A percentile compares a stretch with the other conserved stretches of the same genome.
Conservation (phyloP, 306 rosid species). For the Vicia faba region DNA sequence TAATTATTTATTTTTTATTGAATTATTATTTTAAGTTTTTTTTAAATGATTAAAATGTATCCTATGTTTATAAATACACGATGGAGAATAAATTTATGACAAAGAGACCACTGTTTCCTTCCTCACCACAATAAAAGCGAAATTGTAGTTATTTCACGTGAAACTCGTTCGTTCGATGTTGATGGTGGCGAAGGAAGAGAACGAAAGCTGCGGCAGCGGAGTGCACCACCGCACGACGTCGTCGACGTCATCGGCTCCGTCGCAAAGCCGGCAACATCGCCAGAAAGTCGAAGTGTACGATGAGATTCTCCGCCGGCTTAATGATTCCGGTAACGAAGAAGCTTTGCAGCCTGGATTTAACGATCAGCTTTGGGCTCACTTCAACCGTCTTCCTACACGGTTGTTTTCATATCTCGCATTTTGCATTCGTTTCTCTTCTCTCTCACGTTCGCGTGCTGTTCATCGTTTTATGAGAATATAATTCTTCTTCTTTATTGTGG, state of each 20-base stretch:
- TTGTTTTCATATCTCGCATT: slow-evolving; percentile 44
- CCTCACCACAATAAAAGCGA: slow-evolving; percentile 29
- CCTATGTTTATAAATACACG: no score
- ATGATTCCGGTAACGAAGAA: slow-evolving; percentile 63
- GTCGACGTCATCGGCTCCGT: slow-evolving; percentile 43
- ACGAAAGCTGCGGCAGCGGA: slow-evolving; percentile 76
- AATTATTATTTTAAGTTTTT: no score
- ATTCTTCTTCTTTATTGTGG: neutral
- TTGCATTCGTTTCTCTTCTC: neutral
- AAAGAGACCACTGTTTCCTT: neutral
- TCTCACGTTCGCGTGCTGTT: neutral
- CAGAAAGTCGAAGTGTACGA: slow-evolving; percentile 77
- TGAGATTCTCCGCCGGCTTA: slow-evolving; percentile 93
- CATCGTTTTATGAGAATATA: neutral
- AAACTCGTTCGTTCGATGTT: slow-evolving; percentile 37
- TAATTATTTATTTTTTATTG: no score
- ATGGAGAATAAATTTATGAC: no score
- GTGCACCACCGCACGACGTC: slow-evolving; percentile 32
- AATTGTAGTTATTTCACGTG: slow-evolving; percentile 38
- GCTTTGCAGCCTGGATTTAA: slow-evolving; percentile 75
- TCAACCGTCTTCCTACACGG: slow-evolving; percentile 97
- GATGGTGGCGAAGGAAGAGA: slow-evolving; percentile 70
- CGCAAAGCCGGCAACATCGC: slow-evolving; percentile 62
- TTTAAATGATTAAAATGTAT: no score
- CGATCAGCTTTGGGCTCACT: slow-evolving; percentile 90